Evolutionary conservation across 306 rosid genomes (phyloP).

Genomic region (Prunus campanulata): DNA sequence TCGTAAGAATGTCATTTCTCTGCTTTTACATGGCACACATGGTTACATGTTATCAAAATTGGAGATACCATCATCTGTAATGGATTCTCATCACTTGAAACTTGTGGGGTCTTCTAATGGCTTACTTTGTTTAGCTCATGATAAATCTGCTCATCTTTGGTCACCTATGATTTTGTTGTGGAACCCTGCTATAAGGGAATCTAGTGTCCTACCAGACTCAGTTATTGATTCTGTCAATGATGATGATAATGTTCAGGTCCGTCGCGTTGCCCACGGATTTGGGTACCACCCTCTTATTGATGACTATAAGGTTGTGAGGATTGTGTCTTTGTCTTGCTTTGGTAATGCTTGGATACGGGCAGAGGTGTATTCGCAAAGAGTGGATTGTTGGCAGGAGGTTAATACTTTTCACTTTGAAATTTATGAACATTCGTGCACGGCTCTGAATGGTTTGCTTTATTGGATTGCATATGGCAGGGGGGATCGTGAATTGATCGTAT

Average conservation of each 20-base stretch:
- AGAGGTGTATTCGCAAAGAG: not conserved
- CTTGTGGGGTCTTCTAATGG: not conserved
- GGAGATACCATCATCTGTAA: not conserved
- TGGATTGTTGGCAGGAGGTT: not conserved
- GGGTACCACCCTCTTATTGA: not conserved
- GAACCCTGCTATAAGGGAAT: not conserved
- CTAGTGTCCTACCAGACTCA: not conserved
- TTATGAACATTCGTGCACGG: not conserved
- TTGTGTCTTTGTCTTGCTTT: not conserved
- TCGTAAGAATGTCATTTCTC: not conserved
- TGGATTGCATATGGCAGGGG: not conserved
- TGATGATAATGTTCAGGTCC: not conserved
- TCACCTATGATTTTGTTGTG: not conserved
- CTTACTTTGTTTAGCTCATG: not conserved
- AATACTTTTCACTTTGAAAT: not conserved
- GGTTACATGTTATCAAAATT: not conserved
- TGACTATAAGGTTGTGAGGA: not conserved
- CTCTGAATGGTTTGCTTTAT: not conserved
- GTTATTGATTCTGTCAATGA: not conserved
- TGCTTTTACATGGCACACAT: not conserved
- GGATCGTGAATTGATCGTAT: not conserved
- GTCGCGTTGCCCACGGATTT: not conserved
- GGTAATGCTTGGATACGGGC: not conserved
- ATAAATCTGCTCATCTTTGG: not conserved
- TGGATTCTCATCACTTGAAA: not conserved